These are phyloP conservation scores for Globisporangium emineosum DNA, from an alignment of 352 stramenopile species.

Conservation along the genomic window DNA sequence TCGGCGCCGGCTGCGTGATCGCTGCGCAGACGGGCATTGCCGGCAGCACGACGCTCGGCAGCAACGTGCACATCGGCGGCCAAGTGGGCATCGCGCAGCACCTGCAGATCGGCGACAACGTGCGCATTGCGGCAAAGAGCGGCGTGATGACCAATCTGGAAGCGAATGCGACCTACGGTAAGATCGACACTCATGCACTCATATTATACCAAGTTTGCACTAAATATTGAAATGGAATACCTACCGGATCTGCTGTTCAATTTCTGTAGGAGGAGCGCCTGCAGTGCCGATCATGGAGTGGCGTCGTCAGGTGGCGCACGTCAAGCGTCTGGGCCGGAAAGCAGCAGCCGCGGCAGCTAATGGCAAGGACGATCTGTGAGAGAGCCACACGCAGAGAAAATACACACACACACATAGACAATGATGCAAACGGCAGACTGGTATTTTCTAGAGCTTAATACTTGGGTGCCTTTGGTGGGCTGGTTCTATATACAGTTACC, in stretches of 20 bases:
- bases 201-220: too few relatives aligned
- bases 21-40: constrained; percentile 81
- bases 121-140: constrained; percentile 84
- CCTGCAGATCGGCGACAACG: constrained; percentile 72
- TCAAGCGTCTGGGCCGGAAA: constrained; percentile 52
- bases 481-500: neutral
- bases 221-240: too few relatives aligned
- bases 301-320: constrained; percentile 60
- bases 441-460: neutral
- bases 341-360: neutral
- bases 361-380: neutral
- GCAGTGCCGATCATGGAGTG: constrained; percentile 81
- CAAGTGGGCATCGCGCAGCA: constrained; percentile 86
- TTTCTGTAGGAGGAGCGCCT: constrained; percentile 50
- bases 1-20: constrained; percentile 69
- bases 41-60: constrained; percentile 72
- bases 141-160: constrained; percentile 76
- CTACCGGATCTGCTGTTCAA: neutral
- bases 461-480: neutral
- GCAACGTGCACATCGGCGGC: constrained; percentile 74
- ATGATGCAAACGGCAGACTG: neutral
- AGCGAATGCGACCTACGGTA: constrained; percentile 58
- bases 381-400: neutral
- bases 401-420: neutral
- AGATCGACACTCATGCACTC: too few relatives aligned